These are phyloP conservation scores for Fusarium buharicum DNA, from an alignment of 2,329 filamentous ascomycete species.

Conservation along the genomic window DNA sequence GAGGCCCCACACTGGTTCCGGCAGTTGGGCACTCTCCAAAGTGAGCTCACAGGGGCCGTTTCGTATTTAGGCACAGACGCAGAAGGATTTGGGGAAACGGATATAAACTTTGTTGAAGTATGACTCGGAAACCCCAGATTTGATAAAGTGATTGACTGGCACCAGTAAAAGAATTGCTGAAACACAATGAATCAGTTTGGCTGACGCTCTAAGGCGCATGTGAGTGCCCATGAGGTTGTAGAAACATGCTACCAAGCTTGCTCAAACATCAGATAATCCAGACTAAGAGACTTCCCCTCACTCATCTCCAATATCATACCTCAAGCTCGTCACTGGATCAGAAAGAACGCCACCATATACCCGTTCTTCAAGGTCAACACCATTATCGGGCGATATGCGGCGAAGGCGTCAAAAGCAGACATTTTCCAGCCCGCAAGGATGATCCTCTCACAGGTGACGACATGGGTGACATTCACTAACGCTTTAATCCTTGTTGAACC, in stretches of 20 bases:
- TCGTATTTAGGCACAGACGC: neutral
- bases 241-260: no score
- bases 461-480: neutral
- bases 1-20: conserved; percentile 21
- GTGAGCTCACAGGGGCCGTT: neutral
- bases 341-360: conserved; percentile 1
- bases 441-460: conserved; percentile 14
- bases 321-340: neutral
- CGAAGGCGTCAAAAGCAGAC: conserved; percentile 17
- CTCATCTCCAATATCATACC: neutral
- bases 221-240: no score
- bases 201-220: no score
- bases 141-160: no score
- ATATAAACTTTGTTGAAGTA: no score
- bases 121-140: no score
- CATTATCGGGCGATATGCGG: conserved; percentile 14
- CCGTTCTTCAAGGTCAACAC: neutral
- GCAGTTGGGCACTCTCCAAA: conserved; percentile 3
- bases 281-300: neutral
- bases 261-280: neutral
- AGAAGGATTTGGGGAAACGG: no score
- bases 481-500: conserved; percentile 9
- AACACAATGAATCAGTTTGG: no score
- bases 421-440: neutral
- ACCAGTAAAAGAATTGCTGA: no score